Evolutionary conservation across 106 monocot genomes (phyloP).

Genomic region (Triglochin maritima): DNA sequence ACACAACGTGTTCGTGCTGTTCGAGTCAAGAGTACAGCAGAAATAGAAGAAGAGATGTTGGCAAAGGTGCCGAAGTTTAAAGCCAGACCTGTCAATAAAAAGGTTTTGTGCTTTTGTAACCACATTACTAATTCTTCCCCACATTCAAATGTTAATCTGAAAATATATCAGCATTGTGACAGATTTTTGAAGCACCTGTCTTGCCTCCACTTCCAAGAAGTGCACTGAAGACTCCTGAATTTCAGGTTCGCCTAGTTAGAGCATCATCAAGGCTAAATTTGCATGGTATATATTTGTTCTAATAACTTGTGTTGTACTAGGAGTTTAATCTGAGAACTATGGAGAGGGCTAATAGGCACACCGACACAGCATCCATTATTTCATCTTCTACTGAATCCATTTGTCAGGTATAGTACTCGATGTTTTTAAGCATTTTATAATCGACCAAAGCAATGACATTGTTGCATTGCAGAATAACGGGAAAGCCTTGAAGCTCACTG

Average conservation of each 20-base stretch:
- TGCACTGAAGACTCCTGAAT: slow-evolving; percentile 43
- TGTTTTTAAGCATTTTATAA: neutral
- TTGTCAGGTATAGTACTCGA: slow-evolving; percentile 25
- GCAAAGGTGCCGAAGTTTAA: slow-evolving; percentile 92
- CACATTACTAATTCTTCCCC: too few relatives aligned
- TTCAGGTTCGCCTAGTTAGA: slow-evolving; percentile 29
- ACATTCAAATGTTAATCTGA: too few relatives aligned
- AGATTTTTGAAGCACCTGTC: slow-evolving; percentile 55
- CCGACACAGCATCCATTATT: slow-evolving; percentile 30
- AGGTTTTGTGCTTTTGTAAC: slow-evolving; percentile 33
- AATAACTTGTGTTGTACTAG: slow-evolving; percentile 13
- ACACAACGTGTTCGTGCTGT: slow-evolving; percentile 66
- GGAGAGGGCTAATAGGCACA: slow-evolving; percentile 64
- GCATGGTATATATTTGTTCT: neutral
- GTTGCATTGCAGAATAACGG: slow-evolving; percentile 36
- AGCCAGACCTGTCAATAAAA: slow-evolving; percentile 81
- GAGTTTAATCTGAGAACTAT: slow-evolving; percentile 82
- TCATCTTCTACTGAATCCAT: slow-evolving; percentile 27
- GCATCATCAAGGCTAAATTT: neutral
- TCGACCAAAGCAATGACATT: neutral
- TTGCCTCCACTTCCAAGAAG: slow-evolving; percentile 40
- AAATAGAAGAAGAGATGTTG: slow-evolving; percentile 85
- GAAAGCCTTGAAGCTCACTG: slow-evolving; percentile 50
- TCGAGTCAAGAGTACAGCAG: slow-evolving; percentile 72
- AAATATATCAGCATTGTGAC: neutral